Base-by-base conservation (phyloP, 805 yeast species). In the Candida pseudoglaebosa region DNA sequence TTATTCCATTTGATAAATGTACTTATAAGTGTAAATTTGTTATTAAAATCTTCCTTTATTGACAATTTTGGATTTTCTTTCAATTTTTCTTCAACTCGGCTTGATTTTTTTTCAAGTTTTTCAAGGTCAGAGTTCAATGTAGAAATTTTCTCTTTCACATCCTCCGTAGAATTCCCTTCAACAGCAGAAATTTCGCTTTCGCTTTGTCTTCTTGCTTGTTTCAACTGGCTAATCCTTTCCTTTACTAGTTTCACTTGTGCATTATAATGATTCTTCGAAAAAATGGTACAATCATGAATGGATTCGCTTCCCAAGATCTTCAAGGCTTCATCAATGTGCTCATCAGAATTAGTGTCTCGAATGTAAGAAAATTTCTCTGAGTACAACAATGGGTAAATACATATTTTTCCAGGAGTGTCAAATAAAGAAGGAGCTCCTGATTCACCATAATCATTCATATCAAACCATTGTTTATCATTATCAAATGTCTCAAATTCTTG, bases 351-450 rank as follows among this genome's bases (percentile, higher is more conserved):
- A 4, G 87, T 79, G 45, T 82, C 79, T 35, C 91, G 70, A 44
- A 75, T 63, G 55, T 86, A 90, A 2, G 82, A 67, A 53, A 89
- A 82, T 32, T 77, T 65, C 4, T 91, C 85, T 0, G 95, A 70
- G 56, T 65, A 78, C 48, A 86, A 50, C 44, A 89, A 59, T 2
- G 95, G 91, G 31, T 64, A 52, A 2, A 82, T 73, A 10, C 60
- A 64, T 34, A 87, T 67, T 9, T 49, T 31, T 42, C 81, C 66
- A 3, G 59, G 50, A 36, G 57, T 56, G 1, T 58, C 54, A 7
- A 55, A 52, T 5, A 73, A 43, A 3, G 70, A 50, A 0, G 76
- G 65, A 5, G 65, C 49, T 36, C 70, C 75, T 1, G 79, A 73
- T 49, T 84, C 90, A 32, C 71, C 72, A 44, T 68, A 82, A 54